Base-by-base conservation (phyloP, 805 yeast genomes). In the Priceomyces carsonii region DNA sequence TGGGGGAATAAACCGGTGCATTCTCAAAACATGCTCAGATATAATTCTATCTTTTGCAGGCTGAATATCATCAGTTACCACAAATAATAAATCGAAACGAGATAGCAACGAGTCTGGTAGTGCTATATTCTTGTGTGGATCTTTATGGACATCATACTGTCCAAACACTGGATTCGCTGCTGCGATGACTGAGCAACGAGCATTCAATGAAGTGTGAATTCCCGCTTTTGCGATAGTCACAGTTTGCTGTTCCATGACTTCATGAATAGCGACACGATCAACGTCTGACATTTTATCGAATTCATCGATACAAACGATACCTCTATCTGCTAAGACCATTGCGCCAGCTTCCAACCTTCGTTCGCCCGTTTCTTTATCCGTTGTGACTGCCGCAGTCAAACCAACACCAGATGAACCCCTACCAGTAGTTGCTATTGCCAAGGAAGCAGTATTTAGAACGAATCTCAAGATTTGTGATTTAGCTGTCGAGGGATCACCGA, bases 401-500 rank as follows among this genome's bases (percentile, higher is more conserved):
- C 99, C 99, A 29, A 93, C 99, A 61, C 99, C 99, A 1, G 98
- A 90, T n/a, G 98, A 91, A 44, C 99, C 99, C 61, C 96, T 81
- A 70, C 99, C 99, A 0, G 99, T 93, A 1, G 99, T 93, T 18
- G 98, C 97, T 49, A 93, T 89, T 3, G 98, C 98, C 49, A 93
- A 70, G 1, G 95, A 73, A 1, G 99, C 99, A 1, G 98, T 91
- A 58, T 91, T 93, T 43, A 93, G 71, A 13, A 93, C 98, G 56
- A 93, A 91, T 46, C 98, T 76, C 44, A 93, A 74, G 69, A 93
- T 82, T 66, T 93, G 99, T 3, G 97, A 90, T 61, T 93, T 93
- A 17, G 99, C 98, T 12, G 99, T 93, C 6, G 97, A 88, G 9
- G 99, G 99, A 61, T 93, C 99, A 66, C 99, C 99, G 25, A 93